Percentiles rank a stretch among this genome's conserved stretches.
Conservation (phyloP, 306 rosid species). For the Inga leiocalycina region DNA sequence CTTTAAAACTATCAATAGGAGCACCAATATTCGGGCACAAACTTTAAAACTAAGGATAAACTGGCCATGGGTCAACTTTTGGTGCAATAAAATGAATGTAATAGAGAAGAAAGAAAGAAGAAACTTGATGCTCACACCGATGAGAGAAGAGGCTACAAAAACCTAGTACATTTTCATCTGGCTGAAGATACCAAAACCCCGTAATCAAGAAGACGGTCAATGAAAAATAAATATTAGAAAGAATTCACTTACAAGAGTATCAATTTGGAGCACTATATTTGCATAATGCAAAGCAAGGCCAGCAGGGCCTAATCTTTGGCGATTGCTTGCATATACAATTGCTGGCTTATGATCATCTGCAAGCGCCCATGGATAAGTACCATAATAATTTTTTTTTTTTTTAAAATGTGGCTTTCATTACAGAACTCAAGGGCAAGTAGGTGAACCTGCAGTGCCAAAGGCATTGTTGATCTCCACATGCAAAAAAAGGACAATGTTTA, state of each 20-base stretch:
- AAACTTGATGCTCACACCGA: neutral
- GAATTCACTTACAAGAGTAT: conserved; percentile 68
- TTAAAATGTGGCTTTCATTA: conserved; percentile 16
- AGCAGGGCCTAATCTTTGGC: conserved; percentile 72
- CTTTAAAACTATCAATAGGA: neutral
- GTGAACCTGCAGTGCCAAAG: conserved; percentile 57
- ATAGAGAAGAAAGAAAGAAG: neutral
- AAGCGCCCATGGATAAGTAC: conserved; percentile 33
- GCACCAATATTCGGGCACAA: neutral
- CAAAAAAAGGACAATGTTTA: conserved; percentile 63
- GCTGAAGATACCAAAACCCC: neutral
- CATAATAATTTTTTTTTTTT: neutral
- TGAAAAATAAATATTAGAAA: too few species aligned
- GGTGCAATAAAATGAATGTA: neutral
- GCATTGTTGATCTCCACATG: conserved; percentile 62
- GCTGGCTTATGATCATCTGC: conserved; percentile 51
- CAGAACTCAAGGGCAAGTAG: conserved; percentile 23
- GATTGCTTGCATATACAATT: conserved; percentile 40
- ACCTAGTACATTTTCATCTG: conserved; percentile 11
- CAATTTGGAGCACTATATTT: conserved; percentile 80
- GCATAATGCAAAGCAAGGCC: conserved; percentile 92
- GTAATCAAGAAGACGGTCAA: too few species aligned
- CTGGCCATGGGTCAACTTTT: neutral
- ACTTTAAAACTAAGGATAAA: neutral
- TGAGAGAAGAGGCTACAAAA: conserved; percentile 18